These are phyloP conservation scores for Aspergillus latus DNA, from an alignment of 2,329 filamentous ascomycete genomes.

Conservation along the genomic window DNA sequence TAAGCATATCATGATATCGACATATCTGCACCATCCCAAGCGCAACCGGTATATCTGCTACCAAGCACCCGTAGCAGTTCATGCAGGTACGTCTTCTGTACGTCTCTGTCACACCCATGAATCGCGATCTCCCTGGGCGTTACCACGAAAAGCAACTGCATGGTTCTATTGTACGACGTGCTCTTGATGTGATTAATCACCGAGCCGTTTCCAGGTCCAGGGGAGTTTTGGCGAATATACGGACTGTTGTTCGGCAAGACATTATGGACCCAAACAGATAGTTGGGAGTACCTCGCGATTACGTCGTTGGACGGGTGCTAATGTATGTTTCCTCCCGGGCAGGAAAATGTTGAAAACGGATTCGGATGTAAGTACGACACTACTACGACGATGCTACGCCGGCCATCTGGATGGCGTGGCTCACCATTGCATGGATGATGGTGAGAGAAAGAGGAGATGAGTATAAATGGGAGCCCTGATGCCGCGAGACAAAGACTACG, in stretches of 20 bases:
- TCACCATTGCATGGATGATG: not conserved
- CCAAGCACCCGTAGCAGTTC: not conserved
- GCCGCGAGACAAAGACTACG: not conserved
- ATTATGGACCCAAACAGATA: not conserved
- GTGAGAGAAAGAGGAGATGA: not conserved
- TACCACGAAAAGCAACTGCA: not conserved
- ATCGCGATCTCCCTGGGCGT: not conserved
- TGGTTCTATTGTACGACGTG: not conserved
- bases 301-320: not conserved
- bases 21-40: not conserved
- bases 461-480: not conserved
- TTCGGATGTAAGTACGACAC: slow-evolving; percentile 3
- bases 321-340: slow-evolving; percentile 1
- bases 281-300: not conserved
- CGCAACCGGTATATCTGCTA: not conserved
- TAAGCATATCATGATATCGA: not conserved
- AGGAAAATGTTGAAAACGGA: not conserved
- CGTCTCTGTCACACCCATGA: not conserved
- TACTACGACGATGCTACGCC: not conserved
- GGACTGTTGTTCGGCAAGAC: not conserved
- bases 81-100: slow-evolving; percentile 1
- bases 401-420: not conserved
- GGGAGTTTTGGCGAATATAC: not conserved
- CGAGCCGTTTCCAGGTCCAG: not conserved
- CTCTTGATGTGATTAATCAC: not conserved